phyloP scores from a whole-genome alignment of 1,284 basidiomycete species.

The Cutaneotrichosporon sp. region DNA sequence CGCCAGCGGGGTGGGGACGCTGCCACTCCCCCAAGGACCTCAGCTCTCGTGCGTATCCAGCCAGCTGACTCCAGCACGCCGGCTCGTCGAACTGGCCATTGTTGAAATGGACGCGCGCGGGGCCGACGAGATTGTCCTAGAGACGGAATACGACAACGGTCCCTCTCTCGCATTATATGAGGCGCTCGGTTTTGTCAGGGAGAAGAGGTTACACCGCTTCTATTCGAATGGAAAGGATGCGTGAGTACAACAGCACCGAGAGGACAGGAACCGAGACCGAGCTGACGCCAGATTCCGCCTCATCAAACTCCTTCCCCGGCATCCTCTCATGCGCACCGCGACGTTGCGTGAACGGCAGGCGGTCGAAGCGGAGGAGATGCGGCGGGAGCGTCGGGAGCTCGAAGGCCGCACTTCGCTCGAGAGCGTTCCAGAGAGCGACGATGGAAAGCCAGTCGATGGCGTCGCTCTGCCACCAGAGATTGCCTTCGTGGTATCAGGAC shows the following conservation, averaged over 20 bases:
- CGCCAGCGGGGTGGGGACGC: not conserved
- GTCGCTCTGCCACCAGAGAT: not conserved
- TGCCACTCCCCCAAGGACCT: no score
- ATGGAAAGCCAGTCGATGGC: no score
- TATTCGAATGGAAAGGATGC: constrained; percentile 70
- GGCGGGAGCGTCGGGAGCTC: no score
- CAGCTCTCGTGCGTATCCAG: no score
- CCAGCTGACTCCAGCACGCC: constrained; percentile 50
- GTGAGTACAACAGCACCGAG: constrained; percentile 27
- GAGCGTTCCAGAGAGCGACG: no score
- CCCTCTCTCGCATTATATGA: constrained; percentile 84
- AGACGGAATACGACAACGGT: constrained; percentile 92
- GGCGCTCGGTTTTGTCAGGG: constrained; percentile 86
- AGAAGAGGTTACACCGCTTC: constrained; percentile 90
- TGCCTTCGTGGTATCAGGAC: not conserved
- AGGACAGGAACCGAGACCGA: not conserved
- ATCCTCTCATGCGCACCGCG: not conserved
- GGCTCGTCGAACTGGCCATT: constrained; percentile 71
- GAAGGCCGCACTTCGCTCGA: no score
- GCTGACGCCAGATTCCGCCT: constrained; percentile 2
- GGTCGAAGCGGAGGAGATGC: not conserved
- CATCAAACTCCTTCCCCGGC: not conserved
- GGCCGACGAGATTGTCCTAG: constrained; percentile 88
- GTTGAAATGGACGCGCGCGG: constrained; percentile 71
- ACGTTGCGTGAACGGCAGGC: not conserved